These are phyloP conservation scores for Colletotrichum australisinense DNA, from an alignment of 2,329 filamentous ascomycete species.

Conservation along the genomic window DNA sequence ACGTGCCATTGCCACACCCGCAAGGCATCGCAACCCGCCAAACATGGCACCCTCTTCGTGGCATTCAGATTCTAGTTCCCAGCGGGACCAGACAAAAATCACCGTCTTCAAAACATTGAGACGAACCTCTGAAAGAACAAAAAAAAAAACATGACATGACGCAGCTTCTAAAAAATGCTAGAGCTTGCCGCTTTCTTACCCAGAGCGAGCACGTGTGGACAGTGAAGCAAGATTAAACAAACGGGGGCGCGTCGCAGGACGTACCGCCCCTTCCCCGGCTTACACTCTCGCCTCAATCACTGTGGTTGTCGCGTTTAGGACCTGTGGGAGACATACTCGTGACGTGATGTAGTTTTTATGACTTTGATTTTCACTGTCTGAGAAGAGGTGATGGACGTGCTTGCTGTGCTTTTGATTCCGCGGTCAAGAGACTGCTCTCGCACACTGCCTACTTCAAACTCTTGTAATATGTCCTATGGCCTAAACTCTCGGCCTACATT, in stretches of 20 bases:
- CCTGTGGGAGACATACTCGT: conserved; percentile 39
- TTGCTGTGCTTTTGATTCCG: neutral
- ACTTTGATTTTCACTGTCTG: neutral
- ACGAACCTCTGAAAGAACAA: no score
- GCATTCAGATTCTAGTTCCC: neutral
- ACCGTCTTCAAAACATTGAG: neutral
- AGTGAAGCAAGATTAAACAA: conserved; percentile 72
- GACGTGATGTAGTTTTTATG: conserved; percentile 31
- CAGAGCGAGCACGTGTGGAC: conserved; percentile 76
- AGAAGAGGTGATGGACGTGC: no score
- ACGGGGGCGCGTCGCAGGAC: conserved; percentile 42
- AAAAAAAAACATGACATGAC: neutral
- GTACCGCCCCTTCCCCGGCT: conserved; percentile 37
- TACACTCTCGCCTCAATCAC: conserved; percentile 35
- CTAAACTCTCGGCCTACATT: neutral
- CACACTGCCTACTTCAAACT: neutral
- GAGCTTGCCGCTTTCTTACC: conserved; percentile 70
- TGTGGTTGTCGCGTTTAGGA: conserved; percentile 41
- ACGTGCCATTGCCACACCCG: no score
- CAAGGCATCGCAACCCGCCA: neutral
- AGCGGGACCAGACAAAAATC: neutral
- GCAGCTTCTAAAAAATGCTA: conserved; percentile 72
- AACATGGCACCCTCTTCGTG: neutral
- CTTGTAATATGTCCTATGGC: neutral
- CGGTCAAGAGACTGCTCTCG: no score